Conservation (phyloP, 352 stramenopile genomes). For the Pythium rhizo-oryzae region DNA sequence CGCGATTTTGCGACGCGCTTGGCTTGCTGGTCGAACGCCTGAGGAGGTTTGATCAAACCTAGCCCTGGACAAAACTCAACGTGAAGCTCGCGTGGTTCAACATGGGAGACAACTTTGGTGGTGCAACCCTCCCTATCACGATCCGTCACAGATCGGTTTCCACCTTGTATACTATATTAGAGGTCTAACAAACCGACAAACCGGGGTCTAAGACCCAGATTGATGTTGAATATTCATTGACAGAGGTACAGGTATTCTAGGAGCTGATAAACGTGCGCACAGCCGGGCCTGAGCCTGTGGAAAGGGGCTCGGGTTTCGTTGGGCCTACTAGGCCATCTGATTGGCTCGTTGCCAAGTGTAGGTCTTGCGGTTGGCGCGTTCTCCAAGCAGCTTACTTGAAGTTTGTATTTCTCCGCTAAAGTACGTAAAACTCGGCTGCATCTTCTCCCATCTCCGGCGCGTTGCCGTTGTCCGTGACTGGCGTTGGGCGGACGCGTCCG, state of each 20-base stretch:
- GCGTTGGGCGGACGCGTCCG: constrained; percentile 17
- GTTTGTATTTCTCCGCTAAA: constrained; percentile 30
- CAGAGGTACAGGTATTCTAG: constrained; percentile 2
- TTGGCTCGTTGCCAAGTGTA: constrained; percentile 26
- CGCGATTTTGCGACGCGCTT: constrained; percentile 17
- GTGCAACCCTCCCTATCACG: constrained; percentile 21
- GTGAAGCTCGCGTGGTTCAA: constrained; percentile 29
- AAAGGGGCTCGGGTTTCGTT: constrained; percentile 17
- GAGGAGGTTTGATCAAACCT: constrained; percentile 6
- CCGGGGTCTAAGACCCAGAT: background rate
- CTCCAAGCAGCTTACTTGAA: constrained; percentile 35
- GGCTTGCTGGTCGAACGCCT: constrained; percentile 19
- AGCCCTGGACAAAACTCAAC: constrained; percentile 33
- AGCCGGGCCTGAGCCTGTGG: background rate
- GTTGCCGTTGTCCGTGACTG: constrained; percentile 21
- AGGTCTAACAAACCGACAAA: background rate
- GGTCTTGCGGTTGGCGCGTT: constrained; percentile 10
- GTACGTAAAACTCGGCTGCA: constrained; percentile 19
- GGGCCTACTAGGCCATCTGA: constrained; percentile 20
- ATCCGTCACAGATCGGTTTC: constrained; percentile 21
- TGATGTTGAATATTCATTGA: constrained; percentile 20
- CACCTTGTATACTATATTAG: background rate
- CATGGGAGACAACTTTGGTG: constrained; percentile 20
- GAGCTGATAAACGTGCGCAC: constrained; percentile 9
- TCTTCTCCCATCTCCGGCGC: constrained; percentile 12